Evolutionary conservation across 2,329 filamentous ascomycete species (phyloP).

Genomic region (Seiridium cupressi): DNA sequence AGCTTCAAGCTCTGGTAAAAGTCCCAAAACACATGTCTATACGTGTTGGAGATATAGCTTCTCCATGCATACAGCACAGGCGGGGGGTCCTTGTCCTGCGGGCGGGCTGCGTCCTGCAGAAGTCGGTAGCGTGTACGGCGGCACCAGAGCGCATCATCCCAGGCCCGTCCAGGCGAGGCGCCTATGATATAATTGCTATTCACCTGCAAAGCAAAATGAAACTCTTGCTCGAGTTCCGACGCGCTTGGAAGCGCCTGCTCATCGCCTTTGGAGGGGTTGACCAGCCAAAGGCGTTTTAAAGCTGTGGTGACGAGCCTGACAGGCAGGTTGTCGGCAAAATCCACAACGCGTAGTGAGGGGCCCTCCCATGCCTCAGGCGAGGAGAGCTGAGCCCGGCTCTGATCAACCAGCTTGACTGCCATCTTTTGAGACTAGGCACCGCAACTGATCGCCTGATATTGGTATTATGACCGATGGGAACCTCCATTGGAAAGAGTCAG

Average conservation of each 20-base stretch:
- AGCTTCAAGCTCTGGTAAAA: background rate
- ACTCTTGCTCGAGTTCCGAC: background rate
- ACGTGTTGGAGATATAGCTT: background rate
- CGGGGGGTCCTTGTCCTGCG: background rate
- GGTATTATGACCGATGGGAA: no score
- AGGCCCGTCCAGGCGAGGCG: background rate
- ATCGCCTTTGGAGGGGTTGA: background rate
- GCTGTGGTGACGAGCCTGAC: background rate
- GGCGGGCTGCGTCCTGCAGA: background rate
- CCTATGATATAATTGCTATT: background rate
- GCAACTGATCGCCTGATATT: no score
- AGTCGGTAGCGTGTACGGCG: background rate
- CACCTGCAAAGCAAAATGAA: background rate
- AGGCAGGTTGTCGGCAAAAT: background rate
- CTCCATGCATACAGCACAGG: background rate
- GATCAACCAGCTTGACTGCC: background rate
- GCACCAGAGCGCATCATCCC: background rate
- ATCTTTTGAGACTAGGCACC: background rate
- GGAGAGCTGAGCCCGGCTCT: no score
- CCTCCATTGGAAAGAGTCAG: no score
- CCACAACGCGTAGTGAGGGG: background rate
- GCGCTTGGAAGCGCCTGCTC: background rate
- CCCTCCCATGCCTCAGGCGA: background rate
- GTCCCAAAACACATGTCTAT: background rate
- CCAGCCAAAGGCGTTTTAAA: background rate